Evolutionary conservation across 2,329 filamentous ascomycete species (phyloP).

Genomic region (Cephalotrichum gorgonifer): DNA sequence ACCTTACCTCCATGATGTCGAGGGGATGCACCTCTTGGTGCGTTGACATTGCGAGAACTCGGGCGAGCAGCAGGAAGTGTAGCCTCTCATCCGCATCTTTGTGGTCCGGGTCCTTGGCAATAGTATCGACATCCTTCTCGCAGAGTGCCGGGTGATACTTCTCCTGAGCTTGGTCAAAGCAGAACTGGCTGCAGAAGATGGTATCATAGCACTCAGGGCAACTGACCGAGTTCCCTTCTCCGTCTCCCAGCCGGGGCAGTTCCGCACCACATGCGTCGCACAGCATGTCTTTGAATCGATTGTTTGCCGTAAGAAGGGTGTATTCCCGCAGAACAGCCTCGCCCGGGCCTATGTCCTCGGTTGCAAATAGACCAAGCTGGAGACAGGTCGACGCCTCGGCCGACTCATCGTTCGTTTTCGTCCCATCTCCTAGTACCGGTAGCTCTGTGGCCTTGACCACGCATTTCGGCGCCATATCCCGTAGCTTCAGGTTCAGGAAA

Average conservation of each 20-base stretch:
- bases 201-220: constrained; percentile 55
- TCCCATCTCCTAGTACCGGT: constrained; percentile 50
- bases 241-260: constrained; percentile 47
- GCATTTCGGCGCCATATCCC: constrained; percentile 65
- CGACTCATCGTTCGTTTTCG: constrained; percentile 27
- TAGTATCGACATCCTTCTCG: constrained; percentile 54
- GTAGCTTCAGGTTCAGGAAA: constrained; percentile 61
- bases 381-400: constrained; percentile 46
- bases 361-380: constrained; percentile 87
- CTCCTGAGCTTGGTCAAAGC: constrained; percentile 45
- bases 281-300: constrained; percentile 72
- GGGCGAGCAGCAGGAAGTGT: constrained; percentile 51
- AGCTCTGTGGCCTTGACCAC: constrained; percentile 67
- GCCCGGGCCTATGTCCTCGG: constrained; percentile 64
- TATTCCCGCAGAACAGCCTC: constrained; percentile 72
- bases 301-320: constrained; percentile 80
- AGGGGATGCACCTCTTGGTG: constrained; percentile 53
- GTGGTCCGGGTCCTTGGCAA: constrained; percentile 53
- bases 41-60: constrained; percentile 51
- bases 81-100: constrained; percentile 50
- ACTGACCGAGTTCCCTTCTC: constrained; percentile 35
- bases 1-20: constrained; percentile 54
- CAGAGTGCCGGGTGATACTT: constrained; percentile 56
- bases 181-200: constrained; percentile 54
- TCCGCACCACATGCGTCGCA: constrained; percentile 82